Conservation (phyloP, 345 rosid species). For the Populus nigra region DNA sequence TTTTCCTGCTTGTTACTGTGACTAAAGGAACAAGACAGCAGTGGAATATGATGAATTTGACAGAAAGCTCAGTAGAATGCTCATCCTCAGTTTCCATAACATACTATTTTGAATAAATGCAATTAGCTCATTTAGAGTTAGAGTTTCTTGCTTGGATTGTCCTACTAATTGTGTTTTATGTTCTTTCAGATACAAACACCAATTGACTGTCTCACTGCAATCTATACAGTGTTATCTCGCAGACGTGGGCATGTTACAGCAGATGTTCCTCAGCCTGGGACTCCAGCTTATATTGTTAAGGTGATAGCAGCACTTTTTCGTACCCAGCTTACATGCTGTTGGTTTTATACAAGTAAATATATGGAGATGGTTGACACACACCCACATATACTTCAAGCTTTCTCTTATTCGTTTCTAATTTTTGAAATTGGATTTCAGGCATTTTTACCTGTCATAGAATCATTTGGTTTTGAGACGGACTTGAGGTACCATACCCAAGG, state of each 20-base stretch:
- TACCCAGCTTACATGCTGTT: neutral
- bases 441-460: slow-evolving; percentile 81
- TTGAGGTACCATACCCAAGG: slow-evolving; percentile 89
- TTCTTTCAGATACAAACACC: slow-evolving; percentile 90
- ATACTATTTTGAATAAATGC: neutral
- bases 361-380: neutral
- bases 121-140: neutral
- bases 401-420: neutral
- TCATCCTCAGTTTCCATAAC: neutral
- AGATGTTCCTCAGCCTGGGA: slow-evolving; percentile 97
- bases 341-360: neutral
- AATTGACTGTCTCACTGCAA: slow-evolving; percentile 89
- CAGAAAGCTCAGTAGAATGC: neutral
- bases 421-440: slow-evolving; percentile 47
- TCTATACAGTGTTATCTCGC: slow-evolving; percentile 86
- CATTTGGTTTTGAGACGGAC: slow-evolving; percentile 92
- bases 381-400: neutral
- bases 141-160: neutral
- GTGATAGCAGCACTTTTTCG: slow-evolving; percentile 20
- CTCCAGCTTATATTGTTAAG: slow-evolving; percentile 95
- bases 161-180: neutral
- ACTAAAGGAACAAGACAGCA: neutral
- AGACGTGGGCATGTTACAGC: slow-evolving; percentile 98
- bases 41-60: neutral
- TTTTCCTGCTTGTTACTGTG: neutral